Percentiles rank a stretch among this genome's conserved stretches.
Conservation (phyloP, 768 basidiomycete genomes). For the Leccinum boreale region DNA sequence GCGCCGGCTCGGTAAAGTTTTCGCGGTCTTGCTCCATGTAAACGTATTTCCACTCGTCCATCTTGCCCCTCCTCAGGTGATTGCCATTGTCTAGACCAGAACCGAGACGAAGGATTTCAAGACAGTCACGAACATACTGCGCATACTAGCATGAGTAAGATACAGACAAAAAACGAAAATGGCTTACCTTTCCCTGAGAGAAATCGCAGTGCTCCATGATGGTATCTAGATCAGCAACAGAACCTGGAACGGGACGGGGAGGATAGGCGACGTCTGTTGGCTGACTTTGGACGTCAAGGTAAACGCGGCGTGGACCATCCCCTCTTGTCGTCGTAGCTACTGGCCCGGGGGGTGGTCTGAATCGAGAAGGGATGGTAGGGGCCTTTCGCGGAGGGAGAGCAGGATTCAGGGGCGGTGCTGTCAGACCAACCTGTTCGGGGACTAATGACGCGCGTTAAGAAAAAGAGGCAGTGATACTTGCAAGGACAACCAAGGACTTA, state of each 20-base stretch:
- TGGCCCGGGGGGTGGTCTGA: constrained; percentile 44
- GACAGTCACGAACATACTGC: constrained; percentile 95
- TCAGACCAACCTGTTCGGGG: constrained; percentile 64
- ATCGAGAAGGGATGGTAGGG: constrained; percentile 45
- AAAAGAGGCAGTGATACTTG: background rate
- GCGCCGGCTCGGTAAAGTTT: constrained; percentile 36
- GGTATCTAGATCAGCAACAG: constrained; percentile 83
- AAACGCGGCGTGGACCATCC: constrained; percentile 73
- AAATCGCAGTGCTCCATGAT: constrained; percentile 95
- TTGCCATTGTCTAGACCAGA: constrained; percentile 83
- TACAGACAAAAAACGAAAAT: background rate
- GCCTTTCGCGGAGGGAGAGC: constrained; percentile 60
- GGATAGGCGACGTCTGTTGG: constrained; percentile 75
- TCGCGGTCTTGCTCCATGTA: constrained; percentile 62
- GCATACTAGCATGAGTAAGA: constrained; percentile 10
- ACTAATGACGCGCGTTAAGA: constrained; percentile 40
- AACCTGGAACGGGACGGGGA: constrained; percentile 80
- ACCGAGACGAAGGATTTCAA: constrained; percentile 91
- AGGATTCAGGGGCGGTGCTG: constrained; percentile 60
- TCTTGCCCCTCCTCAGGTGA: constrained; percentile 67
- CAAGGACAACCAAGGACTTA: constrained; percentile 37
- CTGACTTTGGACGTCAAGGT: constrained; percentile 64
- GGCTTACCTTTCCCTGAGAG: constrained; percentile 62
- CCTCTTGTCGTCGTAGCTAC: constrained; percentile 62
- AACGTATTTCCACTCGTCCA: constrained; percentile 86